phyloP scores from a whole-genome alignment of 2,329 filamentous ascomycete genomes.

The Elsinoe australis region DNA sequence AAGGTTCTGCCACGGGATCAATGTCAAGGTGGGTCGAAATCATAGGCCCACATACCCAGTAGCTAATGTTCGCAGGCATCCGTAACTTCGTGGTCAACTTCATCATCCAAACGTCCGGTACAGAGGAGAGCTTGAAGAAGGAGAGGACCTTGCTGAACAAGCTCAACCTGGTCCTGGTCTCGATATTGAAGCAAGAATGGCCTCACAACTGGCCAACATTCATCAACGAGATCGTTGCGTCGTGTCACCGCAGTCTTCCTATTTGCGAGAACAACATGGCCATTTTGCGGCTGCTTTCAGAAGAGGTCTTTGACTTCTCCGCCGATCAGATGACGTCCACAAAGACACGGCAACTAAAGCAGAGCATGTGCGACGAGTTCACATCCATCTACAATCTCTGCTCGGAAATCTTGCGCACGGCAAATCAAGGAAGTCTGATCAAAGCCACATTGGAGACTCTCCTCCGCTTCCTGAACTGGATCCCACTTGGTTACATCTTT shows the following conservation, averaged over 20 bases:
- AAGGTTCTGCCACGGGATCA: constrained; percentile 94
- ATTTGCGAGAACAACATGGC: constrained; percentile 99
- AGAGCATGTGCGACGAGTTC: constrained; percentile 97
- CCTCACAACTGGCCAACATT: constrained; percentile 99
- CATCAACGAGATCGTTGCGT: constrained; percentile 98
- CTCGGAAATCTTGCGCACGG: constrained; percentile 86
- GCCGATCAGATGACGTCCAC: constrained; percentile 98
- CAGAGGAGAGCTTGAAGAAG: constrained; percentile 75
- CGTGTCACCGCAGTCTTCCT: constrained; percentile 87
- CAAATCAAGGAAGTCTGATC: constrained; percentile 78
- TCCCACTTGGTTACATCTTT: constrained; percentile 96
- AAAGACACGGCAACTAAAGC: constrained; percentile 94
- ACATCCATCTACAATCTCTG: constrained; percentile 97
- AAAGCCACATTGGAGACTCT: constrained; percentile 96
- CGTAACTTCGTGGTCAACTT: constrained; percentile 98
- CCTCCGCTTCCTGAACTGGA: constrained; percentile 97
- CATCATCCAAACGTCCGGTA: constrained; percentile 87
- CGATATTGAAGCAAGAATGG: constrained; percentile 98
- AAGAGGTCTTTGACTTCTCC: constrained; percentile 98
- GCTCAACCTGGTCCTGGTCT: constrained; percentile 93
- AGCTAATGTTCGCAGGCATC: constrained; percentile 52
- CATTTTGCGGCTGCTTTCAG: constrained; percentile 86
- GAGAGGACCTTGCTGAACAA: constrained; percentile 94
- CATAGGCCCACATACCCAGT: background rate
- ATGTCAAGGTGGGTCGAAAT: constrained; percentile 64